phyloP scores from a whole-genome alignment of 768 basidiomycete species.

The Lactifluus volemus region DNA sequence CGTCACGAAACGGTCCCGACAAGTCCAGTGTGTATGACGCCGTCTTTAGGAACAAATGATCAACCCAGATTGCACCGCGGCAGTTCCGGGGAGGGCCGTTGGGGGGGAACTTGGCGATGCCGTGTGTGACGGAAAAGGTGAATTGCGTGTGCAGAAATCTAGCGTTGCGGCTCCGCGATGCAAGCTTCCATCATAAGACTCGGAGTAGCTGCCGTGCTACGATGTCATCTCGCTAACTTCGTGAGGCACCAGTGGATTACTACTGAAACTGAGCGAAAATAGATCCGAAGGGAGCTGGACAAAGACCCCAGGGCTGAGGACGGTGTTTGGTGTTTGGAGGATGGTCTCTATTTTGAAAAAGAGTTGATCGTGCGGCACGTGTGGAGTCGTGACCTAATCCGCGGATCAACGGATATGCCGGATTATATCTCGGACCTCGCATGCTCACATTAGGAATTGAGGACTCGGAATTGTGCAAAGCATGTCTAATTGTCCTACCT shows the following conservation, averaged over 20 bases:
- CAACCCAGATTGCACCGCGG: slow-evolving; percentile 5
- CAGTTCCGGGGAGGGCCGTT: background rate
- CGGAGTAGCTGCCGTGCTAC: background rate
- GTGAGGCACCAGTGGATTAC: background rate
- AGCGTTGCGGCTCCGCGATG: slow-evolving; percentile 1
- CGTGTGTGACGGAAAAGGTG: background rate
- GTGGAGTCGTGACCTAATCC: too few relatives aligned
- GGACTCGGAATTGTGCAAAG: too few relatives aligned
- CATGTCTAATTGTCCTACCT: too few relatives aligned
- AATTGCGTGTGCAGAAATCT: background rate
- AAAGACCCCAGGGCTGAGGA: background rate
- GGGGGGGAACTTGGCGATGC: background rate
- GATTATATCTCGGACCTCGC: too few relatives aligned
- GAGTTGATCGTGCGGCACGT: too few relatives aligned
- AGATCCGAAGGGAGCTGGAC: background rate
- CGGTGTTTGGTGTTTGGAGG: background rate
- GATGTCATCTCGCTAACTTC: background rate
- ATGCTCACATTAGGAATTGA: too few relatives aligned
- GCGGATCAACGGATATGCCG: too few relatives aligned
- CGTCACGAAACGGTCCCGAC: background rate
- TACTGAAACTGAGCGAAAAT: background rate
- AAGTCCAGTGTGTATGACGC: background rate
- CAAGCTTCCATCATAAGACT: background rate
- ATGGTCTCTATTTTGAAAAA: background rate
- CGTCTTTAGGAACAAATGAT: background rate